These are phyloP conservation scores for Clathrus columnatus DNA, from an alignment of 768 basidiomycete species.

Conservation along the genomic window DNA sequence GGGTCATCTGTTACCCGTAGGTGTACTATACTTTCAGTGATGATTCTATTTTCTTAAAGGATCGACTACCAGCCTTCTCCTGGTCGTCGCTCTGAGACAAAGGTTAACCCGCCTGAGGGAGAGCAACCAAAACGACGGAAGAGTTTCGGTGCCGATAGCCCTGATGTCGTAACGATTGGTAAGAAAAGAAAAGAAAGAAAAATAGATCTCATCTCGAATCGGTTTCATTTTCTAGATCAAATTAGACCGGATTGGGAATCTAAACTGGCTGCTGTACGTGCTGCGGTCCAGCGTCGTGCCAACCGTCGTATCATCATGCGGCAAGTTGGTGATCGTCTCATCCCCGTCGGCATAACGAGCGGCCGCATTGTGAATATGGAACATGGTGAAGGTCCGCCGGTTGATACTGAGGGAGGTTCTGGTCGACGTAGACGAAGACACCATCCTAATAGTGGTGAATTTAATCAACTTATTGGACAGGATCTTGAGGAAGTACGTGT, in stretches of 20 bases:
- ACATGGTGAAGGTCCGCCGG: conserved; percentile 36
- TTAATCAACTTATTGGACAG: conserved; percentile 74
- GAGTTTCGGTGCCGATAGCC: conserved; percentile 77
- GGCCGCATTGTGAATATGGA: conserved; percentile 63
- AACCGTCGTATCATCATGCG: conserved; percentile 97
- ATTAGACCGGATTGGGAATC: conserved; percentile 98
- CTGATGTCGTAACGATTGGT: conserved; percentile 91
- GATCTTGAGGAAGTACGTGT: conserved; percentile 82
- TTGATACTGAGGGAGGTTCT: conserved; percentile 30
- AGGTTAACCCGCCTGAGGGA: conserved; percentile 26
- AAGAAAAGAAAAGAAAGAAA: too few species aligned
- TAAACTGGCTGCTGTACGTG: conserved; percentile 88
- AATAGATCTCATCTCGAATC: too few species aligned
- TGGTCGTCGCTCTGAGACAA: conserved; percentile 52
- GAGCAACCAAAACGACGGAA: conserved; percentile 48
- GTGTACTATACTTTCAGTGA: conserved; percentile 20
- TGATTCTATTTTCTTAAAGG: conserved; percentile 5
- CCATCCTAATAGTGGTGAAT: conserved; percentile 35
- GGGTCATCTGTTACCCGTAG: conserved; percentile 37
- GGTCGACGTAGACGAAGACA: conserved; percentile 46
- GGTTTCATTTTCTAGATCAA: conserved; percentile 53
- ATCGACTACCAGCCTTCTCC: conserved; percentile 36
- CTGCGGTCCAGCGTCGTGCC: conserved; percentile 91
- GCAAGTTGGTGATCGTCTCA: conserved; percentile 93
- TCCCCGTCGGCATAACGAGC: conserved; percentile 94